Evolutionary conservation across 371 early-diverging fungal genomes (phyloP).

Genomic region (Mortierella sp.): DNA sequence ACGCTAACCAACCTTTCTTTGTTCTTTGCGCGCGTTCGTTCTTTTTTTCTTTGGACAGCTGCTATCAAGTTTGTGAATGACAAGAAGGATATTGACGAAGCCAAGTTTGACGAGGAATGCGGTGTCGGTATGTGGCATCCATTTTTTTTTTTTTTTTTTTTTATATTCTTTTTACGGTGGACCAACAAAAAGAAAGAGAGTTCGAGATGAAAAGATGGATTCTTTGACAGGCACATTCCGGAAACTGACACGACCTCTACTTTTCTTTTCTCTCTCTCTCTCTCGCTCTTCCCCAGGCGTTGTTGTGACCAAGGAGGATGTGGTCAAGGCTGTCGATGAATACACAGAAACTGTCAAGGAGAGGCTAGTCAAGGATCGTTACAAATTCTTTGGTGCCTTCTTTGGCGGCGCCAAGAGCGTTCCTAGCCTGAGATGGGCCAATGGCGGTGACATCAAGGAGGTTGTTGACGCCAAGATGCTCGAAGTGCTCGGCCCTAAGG

Average conservation of each 20-base stretch:
- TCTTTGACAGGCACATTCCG: too few species aligned
- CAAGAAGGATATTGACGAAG: slow-evolving; percentile 64
- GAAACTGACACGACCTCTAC: not conserved
- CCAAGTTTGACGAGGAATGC: slow-evolving; percentile 81
- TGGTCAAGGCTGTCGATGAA: slow-evolving; percentile 62
- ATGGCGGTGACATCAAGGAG: slow-evolving; percentile 85
- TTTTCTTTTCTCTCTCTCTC: slow-evolving; percentile 4
- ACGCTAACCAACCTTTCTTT: not conserved
- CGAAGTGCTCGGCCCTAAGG: slow-evolving; percentile 92
- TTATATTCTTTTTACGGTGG: not conserved
- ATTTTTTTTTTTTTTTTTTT: not conserved
- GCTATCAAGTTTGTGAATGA: slow-evolving; percentile 88
- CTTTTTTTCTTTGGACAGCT: slow-evolving; percentile 59
- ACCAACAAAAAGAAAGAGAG: not conserved
- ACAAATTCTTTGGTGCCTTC: slow-evolving; percentile 79
- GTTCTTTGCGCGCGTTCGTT: not conserved
- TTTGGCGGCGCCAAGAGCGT: slow-evolving; percentile 78
- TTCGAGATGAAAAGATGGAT: not conserved
- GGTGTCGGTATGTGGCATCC: slow-evolving; percentile 85
- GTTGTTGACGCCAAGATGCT: slow-evolving; percentile 87
- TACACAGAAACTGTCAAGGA: slow-evolving; percentile 76
- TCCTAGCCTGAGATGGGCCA: slow-evolving; percentile 89
- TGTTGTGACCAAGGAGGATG: slow-evolving; percentile 77
- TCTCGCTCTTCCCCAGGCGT: slow-evolving; percentile 68
- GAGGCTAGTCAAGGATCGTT: slow-evolving; percentile 83